phyloP scores from a whole-genome alignment of 78 protist species.

The Dictyostelium discoideum region DNA sequence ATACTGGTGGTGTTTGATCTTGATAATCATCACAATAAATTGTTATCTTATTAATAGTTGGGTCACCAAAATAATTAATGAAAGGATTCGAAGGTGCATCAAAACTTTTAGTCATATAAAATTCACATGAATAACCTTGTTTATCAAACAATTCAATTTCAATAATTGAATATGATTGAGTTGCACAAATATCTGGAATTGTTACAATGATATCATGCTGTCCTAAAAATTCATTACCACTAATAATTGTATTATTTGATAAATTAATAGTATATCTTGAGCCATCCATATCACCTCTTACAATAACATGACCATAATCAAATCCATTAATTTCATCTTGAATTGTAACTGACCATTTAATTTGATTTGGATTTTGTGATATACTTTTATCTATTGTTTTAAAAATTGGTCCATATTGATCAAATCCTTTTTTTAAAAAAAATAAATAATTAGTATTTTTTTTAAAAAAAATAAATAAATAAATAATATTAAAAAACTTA shows the following conservation, averaged over 20 bases:
- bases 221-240: not conserved
- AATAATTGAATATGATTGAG: not conserved
- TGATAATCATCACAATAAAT: not conserved
- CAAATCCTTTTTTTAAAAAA: not conserved
- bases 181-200: not conserved
- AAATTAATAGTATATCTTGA: not conserved
- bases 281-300: not conserved
- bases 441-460: no score
- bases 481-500: not conserved
- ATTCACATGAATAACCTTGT: not conserved
- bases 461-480: no score
- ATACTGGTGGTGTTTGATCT: not conserved
- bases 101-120: not conserved
- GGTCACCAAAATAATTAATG: not conserved
- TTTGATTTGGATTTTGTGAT: not conserved
- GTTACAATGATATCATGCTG: not conserved
- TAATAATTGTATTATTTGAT: not conserved
- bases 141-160: not conserved
- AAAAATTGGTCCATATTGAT: not conserved
- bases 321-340: not conserved
- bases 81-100: not conserved
- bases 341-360: not conserved
- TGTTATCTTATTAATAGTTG: not conserved
- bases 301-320: not conserved
- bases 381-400: not conserved